Evolutionary conservation across 1,139 yeast genomes (phyloP).

Genomic region (Saccharomyces hybrid): DNA sequence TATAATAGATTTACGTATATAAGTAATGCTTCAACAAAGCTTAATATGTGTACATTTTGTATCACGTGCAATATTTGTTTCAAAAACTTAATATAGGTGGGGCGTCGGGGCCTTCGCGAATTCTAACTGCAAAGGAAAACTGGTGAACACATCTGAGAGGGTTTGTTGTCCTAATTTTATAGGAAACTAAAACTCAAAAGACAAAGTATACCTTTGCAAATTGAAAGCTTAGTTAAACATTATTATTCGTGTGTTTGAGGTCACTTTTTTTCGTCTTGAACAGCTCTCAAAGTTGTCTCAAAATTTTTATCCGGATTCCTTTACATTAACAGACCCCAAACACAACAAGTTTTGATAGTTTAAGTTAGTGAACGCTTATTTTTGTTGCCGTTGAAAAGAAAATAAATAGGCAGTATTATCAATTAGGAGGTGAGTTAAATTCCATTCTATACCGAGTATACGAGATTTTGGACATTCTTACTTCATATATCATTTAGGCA

Average conservation of each 20-base stretch:
- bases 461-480: background rate
- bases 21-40: slow-evolving; percentile 13
- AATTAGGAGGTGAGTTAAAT: background rate
- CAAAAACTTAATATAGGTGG: background rate
- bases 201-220: background rate
- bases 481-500: background rate
- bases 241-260: background rate
- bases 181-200: background rate
- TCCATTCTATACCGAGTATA: background rate
- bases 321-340: background rate
- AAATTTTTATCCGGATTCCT: background rate
- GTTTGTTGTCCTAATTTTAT: background rate
- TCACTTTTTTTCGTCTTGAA: background rate
- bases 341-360: background rate
- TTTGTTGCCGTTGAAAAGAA: background rate
- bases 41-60: background rate
- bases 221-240: background rate
- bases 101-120: background rate
- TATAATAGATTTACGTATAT: slow-evolving; percentile 25
- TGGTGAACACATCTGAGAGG: background rate
- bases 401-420: background rate
- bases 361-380: too few species aligned
- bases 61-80: background rate
- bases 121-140: background rate
- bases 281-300: background rate